Evolutionary conservation across 352 stramenopile genomes (phyloP).

Genomic region (Phytophthora constricta): DNA sequence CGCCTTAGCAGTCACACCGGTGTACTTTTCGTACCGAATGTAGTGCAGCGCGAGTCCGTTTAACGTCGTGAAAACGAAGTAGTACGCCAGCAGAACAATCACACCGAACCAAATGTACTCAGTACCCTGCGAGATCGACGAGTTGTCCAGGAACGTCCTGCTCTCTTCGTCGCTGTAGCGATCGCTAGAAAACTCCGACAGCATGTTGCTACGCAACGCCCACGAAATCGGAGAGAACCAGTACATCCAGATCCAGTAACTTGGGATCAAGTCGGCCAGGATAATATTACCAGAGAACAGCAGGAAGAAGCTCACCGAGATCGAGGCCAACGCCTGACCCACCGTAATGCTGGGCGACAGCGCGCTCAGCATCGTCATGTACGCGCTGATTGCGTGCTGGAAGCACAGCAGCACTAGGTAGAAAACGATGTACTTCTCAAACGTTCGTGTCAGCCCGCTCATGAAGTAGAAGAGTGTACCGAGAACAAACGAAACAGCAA

Average conservation of each 20-base stretch:
- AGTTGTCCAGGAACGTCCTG: constrained; percentile 26
- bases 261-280: constrained; percentile 50
- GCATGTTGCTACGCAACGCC: constrained; percentile 47
- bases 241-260: constrained; percentile 62
- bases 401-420: constrained; percentile 73
- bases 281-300: constrained; percentile 70
- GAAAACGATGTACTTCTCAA: constrained; percentile 73
- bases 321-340: constrained; percentile 37
- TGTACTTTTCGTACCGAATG: constrained; percentile 47
- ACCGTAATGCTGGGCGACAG: constrained; percentile 49
- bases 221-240: constrained; percentile 62
- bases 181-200: constrained; percentile 46
- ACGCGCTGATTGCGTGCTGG: constrained; percentile 53
- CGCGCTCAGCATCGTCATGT: constrained; percentile 53
- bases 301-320: constrained; percentile 59
- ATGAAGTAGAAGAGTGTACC: constrained; percentile 81
- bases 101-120: constrained; percentile 49
- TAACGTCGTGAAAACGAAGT: constrained; percentile 47
- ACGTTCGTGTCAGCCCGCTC: constrained; percentile 65
- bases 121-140: constrained; percentile 44
- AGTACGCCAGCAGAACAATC: constrained; percentile 44
- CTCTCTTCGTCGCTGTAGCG: constrained; percentile 27
- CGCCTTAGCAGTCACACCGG: constrained; percentile 30
- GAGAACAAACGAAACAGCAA: constrained; percentile 73
- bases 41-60: constrained; percentile 48